A percentile compares a stretch with the other conserved stretches of the same genome.
Evolutionary conservation across 106 monocot genomes (phyloP).

Genomic region (Dendrobium chrysotoxum): DNA sequence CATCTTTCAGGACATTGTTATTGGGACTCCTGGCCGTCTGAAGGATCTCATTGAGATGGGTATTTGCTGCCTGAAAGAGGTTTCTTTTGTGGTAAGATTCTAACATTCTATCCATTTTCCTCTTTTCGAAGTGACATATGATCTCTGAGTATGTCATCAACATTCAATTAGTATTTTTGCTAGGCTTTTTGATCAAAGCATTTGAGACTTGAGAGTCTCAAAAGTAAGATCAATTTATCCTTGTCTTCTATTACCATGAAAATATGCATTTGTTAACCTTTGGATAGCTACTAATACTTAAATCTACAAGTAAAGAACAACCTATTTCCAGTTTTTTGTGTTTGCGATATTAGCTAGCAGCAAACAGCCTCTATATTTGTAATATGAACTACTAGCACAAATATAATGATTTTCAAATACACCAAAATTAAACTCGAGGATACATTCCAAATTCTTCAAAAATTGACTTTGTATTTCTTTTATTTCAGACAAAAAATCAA

Average conservation of each 20-base stretch:
- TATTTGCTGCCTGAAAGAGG: conserved; percentile 64
- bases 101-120: neutral
- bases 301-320: no score
- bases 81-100: conserved; percentile 81
- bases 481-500: no score
- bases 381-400: no score
- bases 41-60: conserved; percentile 97
- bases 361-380: no score
- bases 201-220: neutral
- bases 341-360: no score
- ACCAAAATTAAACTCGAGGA: no score
- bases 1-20: conserved; percentile 72
- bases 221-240: neutral
- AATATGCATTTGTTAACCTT: neutral
- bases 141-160: neutral
- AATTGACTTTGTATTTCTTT: no score
- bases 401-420: no score
- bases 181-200: neutral
- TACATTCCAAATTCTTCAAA: no score
- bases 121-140: neutral
- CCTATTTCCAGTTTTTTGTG: no score
- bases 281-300: neutral
- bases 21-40: conserved; percentile 90
- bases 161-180: neutral
- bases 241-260: neutral